These are phyloP conservation scores for Aspergillus luchuensis DNA, from an alignment of 2,329 filamentous ascomycete genomes.

Conservation along the genomic window DNA sequence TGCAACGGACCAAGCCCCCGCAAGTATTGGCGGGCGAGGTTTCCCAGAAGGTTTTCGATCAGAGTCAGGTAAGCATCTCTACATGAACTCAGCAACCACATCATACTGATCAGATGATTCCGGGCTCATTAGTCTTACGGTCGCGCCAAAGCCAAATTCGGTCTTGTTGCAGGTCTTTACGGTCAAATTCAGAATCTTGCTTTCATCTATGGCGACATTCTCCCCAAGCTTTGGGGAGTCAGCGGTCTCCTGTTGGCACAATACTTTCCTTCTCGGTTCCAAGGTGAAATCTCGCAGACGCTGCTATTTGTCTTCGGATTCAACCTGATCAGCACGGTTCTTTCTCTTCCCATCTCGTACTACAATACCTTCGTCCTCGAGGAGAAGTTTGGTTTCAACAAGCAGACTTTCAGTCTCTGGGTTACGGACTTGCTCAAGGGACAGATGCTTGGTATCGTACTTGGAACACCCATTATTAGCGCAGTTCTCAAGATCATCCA, in stretches of 20 bases:
- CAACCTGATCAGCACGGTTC: conserved; percentile 74
- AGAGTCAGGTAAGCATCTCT: conserved; percentile 67
- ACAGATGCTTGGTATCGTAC: conserved; percentile 74
- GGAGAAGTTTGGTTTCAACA: conserved; percentile 98
- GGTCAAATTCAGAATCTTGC: conserved; percentile 84
- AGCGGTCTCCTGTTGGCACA: conserved; percentile 73
- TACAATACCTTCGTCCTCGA: conserved; percentile 96
- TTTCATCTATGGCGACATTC: conserved; percentile 86
- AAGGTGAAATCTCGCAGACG: conserved; percentile 90
- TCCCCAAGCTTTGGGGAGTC: conserved; percentile 86
- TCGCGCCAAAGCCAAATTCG: conserved; percentile 90
- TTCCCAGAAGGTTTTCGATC: conserved; percentile 86
- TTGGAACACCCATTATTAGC: conserved; percentile 85
- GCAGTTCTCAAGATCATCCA: conserved; percentile 93
- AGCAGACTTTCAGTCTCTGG: conserved; percentile 89
- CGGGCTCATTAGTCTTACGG: conserved; percentile 71
- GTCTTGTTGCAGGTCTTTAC: conserved; percentile 78
- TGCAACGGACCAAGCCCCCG: conserved; percentile 77
- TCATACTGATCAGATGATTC: not conserved
- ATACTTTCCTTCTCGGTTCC: conserved; percentile 76
- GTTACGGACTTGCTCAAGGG: conserved; percentile 89
- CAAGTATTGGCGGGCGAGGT: conserved; percentile 88
- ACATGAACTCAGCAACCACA: not conserved
- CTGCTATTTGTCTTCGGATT: conserved; percentile 90
- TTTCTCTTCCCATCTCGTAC: conserved; percentile 78